Evolutionary conservation across 495 filamentous ascomycete species (phyloP), one percentile per base, ranked within the genome.

Genomic region (Aspergillus steynii): DNA sequence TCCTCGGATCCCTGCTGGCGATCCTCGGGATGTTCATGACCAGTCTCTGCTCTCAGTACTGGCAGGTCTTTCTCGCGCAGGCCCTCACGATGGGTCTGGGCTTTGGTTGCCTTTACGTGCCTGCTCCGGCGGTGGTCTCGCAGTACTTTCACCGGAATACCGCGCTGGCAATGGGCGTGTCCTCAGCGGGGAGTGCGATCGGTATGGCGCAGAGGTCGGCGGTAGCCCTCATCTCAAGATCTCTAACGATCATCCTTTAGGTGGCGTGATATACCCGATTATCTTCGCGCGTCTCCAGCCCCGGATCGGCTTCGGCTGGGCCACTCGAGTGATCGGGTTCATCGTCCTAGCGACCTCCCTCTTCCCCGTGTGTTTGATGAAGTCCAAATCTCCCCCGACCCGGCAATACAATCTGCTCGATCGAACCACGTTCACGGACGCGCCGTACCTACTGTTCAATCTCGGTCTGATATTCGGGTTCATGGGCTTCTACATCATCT

Each of bases 211-310:
- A 20, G 20, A 20, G 20, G 20, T 20, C 20, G 20, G 20, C 20
- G 20, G 20, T 20, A 20, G 20, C 20, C 20, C 20, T 20, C 20
- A 20, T 20, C 20, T 20, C 20, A 20, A 20, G 20, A 20, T 20
- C 20, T 20, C 20, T 20, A 20, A 20, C 20, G 20, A 20, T 20
- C 20, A 20, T 20, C 20, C 34, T 9, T 27, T 45, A 67, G 82
- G 82, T 31, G 77, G 81, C 2, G 68, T 83, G 26, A 71, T 85
- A 32, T 84, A 79, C 61, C 81, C 83, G 0, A 80, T 84, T 53
- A 59, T 83, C 12, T 79, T 85, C 62, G 70, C 76, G 53, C 67
- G 71, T 20, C 70, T 85, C 4, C 65, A 78, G 6, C 69, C 69
- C 0, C 53, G 47, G 7, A 63, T 85, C 37, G 83, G 83, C 3